Base-by-base conservation (phyloP, 257 asterid genomes). In the Ophiorrhiza pumila region DNA sequence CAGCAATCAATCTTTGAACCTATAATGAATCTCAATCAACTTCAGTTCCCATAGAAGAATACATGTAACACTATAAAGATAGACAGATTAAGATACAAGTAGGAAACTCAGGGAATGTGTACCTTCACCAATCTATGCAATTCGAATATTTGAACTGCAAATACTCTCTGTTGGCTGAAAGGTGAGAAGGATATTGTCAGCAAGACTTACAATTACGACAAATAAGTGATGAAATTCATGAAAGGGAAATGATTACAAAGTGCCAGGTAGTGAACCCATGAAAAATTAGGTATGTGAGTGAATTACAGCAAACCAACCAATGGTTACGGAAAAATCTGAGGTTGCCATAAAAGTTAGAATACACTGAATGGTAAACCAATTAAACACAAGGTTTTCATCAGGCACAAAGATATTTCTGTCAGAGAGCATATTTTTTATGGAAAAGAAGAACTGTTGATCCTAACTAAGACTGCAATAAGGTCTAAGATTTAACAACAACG, bases 61-160 rank as follows among this genome's bases (percentile, higher is more conserved):
- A 4, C 52, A 31, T 22, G n/a, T 14, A n/a, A 29, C 49, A 41
- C 22, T 37, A 4, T 53, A 15, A 63, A 29, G 45, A 47, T 23
- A n/a, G 37, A 69, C 27, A 29, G 35, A 11, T 50, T 39, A 53
- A 57, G 27, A 50, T 23, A 37, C 17, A 72, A 59, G 23, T 4
- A 45, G 47, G 45, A 15, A 52, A 42, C 41, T 18, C 47, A 57
- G 39, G 20, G 15, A 53, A 25, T 31, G 1, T 45, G 11, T 72
- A 91, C 99, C 99, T 88, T 86, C 35, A 94, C 72, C 77, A 94
- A 75, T 83, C 95, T 80, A 78, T 94, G 99, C 97, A 94, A 83
- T 89, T 94, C 99, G 42, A 94, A 94, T 27, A 94, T 85, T 90
- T 94, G 99, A 79, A 88, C 90, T n/a, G 96, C 97, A 80, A 94